These are phyloP conservation scores for Scutellaria minor DNA, from an alignment of 257 asterid species.

Conservation along the genomic window DNA sequence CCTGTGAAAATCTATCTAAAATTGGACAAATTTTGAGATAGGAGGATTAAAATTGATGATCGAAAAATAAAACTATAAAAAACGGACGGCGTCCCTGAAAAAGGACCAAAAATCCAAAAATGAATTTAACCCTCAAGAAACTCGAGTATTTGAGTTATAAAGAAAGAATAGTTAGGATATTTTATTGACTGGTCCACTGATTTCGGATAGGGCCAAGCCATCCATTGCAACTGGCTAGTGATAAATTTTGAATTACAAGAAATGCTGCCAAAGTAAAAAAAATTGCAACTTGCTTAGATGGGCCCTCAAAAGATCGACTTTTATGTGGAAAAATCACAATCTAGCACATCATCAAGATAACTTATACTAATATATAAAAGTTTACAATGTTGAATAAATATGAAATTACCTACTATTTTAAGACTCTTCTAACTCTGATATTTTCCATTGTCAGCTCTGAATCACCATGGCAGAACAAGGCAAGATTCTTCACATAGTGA, in stretches of 20 bases:
- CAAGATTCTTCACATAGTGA: slow-evolving; percentile 64
- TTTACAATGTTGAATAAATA: neutral
- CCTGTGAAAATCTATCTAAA: too few species aligned
- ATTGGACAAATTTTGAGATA: too few species aligned
- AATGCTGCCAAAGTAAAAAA: neutral
- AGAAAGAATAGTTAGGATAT: too few species aligned
- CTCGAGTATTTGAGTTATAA: too few species aligned
- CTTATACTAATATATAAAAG: neutral
- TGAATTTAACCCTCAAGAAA: too few species aligned
- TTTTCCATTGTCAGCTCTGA: neutral
- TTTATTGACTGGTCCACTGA: neutral
- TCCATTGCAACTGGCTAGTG: neutral
- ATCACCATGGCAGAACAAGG: slow-evolving; percentile 52
- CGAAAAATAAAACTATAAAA: too few species aligned
- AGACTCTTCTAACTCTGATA: neutral
- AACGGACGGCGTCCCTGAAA: too few species aligned
- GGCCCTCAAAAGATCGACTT: slow-evolving; percentile 14
- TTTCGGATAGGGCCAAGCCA: slow-evolving; percentile 16
- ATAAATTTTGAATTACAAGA: slow-evolving; percentile 6
- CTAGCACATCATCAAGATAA: slow-evolving; percentile 22
- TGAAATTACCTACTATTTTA: neutral
- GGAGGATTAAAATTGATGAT: too few species aligned
- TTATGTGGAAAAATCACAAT: neutral
- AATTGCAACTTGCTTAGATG: slow-evolving; percentile 28
- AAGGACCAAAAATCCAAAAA: too few species aligned